Base-by-base conservation (phyloP, 805 yeast species). In the Pichia scutulata region DNA sequence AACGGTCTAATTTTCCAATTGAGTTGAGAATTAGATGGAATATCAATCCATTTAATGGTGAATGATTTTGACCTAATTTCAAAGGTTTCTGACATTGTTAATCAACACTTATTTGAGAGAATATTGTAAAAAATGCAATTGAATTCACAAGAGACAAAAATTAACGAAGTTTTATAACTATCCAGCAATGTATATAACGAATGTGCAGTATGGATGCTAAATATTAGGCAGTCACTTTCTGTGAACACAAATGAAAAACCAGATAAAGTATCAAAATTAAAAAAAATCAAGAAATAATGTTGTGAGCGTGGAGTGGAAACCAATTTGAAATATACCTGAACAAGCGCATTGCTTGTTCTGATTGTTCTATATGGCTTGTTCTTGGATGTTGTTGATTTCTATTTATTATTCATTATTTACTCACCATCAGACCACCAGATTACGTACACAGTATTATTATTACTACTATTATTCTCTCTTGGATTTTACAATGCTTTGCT, bases 21-120 rank as follows among this genome's bases (percentile, higher is more conserved):
- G 42, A 92, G 77, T 19, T 73, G 65, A 28, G 83, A 76, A 52
- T 81, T 77, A 39, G 80, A 84, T 0, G 86, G 84, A 7, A 86
- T 86, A 54, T 81, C 78, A 49, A 90, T 81, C 98, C 98, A 93
- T 59, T 92, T 88, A 60, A 90, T 86, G 54, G 89, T 80, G 61
- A 87, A 92, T 51, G 93, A 85, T 65, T 88, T 86, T 46, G 95
- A 82, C 59, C 90, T 95, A 23, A 93, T 81, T 67, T 92, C 97
- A 45, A 93, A 77, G 2, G 89, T 82, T 67, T 92, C 87, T 2
- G 37, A 7, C 37, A 33, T 33, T 16, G 19, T n/a, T 7, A 33
- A 33, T 33, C 7, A 33, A 2, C 10, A 28, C 6, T 28, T 28
- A 28, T n/a, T n/a, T n/a, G 8, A 10, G n/a, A 33, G 10, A 10